phyloP scores from a whole-genome alignment of 257 asterid species.

The Echium plantagineum region DNA sequence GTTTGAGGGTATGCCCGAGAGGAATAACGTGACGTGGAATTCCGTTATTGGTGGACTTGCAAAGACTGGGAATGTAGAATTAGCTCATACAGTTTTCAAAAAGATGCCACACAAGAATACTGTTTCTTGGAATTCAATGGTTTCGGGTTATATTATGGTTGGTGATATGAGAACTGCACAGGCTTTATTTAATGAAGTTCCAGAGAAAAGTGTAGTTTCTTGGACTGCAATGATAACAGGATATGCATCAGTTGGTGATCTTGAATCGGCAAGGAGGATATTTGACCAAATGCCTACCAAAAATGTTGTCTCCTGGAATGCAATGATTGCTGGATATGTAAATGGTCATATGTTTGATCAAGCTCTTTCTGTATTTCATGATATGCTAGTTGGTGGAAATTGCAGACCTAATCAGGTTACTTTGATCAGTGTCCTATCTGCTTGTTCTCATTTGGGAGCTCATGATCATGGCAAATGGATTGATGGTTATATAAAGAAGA shows the following conservation, averaged over 20 bases:
- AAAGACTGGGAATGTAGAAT: conserved; percentile 24
- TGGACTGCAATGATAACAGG: conserved; percentile 44
- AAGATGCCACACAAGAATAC: conserved; percentile 26
- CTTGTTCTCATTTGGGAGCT: conserved; percentile 35
- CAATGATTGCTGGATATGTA: conserved; percentile 46
- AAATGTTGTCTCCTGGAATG: conserved; percentile 50
- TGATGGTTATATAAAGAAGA: conserved; percentile 27
- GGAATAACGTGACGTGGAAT: conserved; percentile 35
- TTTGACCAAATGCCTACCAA: conserved; percentile 27
- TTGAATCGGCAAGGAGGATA: conserved; percentile 22
- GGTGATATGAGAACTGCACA: conserved; percentile 21
- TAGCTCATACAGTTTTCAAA: conserved; percentile 22
- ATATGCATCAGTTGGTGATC: conserved; percentile 26
- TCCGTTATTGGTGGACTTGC: conserved; percentile 29
- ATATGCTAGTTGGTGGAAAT: conserved; percentile 28
- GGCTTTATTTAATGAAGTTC: conserved; percentile 28
- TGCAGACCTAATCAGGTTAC: conserved; percentile 42
- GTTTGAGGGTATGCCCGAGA: conserved; percentile 38
- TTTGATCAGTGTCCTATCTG: conserved; percentile 31
- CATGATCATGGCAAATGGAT: conserved; percentile 44
- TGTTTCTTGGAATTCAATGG: conserved; percentile 33
- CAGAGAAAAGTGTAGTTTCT: conserved; percentile 33
- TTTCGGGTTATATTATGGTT: conserved; percentile 26
- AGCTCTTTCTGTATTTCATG: conserved; percentile 28
- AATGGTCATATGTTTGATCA: conserved; percentile 31